Conservation (phyloP, 768 basidiomycete species). For the Rhodotorula babjevae region DNA sequence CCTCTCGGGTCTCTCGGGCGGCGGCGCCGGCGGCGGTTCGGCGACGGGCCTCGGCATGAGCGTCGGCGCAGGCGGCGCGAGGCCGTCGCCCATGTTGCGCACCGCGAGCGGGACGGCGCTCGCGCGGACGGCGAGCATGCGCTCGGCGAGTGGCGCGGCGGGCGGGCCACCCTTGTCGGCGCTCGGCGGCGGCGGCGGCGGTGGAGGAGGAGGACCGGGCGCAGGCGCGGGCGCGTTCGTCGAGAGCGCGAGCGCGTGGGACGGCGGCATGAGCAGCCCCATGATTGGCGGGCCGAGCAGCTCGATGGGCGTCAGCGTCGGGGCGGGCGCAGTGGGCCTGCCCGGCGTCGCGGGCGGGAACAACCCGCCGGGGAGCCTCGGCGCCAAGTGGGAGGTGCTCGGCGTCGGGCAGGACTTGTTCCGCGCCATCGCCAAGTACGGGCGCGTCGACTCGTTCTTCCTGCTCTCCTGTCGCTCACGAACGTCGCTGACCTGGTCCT, state of each 20-base stretch:
- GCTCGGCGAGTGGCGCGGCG: neutral
- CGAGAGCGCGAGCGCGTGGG: slow-evolving; percentile 9
- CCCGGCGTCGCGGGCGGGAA: slow-evolving; percentile 7
- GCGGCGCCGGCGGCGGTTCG: neutral
- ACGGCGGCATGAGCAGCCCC: slow-evolving; percentile 14
- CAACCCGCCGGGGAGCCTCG: slow-evolving; percentile 58
- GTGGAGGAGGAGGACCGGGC: neutral
- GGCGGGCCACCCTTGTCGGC: no score
- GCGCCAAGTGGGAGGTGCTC: slow-evolving; percentile 95
- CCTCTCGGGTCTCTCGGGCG: slow-evolving; percentile 13
- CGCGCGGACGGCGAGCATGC: slow-evolving; percentile 17
- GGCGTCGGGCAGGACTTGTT: slow-evolving; percentile 78
- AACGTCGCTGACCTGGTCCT: no score
- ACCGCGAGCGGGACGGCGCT: slow-evolving; percentile 5
- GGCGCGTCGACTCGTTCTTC: slow-evolving; percentile 13
- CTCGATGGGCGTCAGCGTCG: slow-evolving; percentile 52
- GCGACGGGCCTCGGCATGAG: slow-evolving; percentile 21
- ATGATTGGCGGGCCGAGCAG: slow-evolving; percentile 62
- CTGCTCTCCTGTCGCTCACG: no score
- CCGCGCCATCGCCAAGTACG: slow-evolving; percentile 84
- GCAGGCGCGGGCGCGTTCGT: neutral
- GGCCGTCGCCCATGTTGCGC: slow-evolving; percentile 12
- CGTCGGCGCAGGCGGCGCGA: neutral
- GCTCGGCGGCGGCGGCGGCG: neutral
- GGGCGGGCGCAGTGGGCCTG: neutral